A percentile compares a stretch with the other conserved stretches of the same genome.
Evolutionary conservation across 805 yeast species (phyloP).

Genomic region (Candida montana): DNA sequence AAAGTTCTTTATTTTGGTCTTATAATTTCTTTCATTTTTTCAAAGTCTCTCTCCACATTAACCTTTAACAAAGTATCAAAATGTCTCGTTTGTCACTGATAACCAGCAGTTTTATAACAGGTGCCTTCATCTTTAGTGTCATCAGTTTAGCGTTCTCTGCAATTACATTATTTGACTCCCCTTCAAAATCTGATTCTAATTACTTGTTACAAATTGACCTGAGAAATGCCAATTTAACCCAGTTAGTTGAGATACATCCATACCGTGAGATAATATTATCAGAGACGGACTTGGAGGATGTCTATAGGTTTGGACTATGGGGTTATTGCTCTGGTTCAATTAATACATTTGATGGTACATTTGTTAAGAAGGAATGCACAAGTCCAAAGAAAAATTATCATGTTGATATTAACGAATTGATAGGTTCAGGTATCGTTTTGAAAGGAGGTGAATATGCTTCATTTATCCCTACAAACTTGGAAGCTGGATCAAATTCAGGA

Average conservation of each 20-base stretch:
- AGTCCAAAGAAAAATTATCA: neutral
- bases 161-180: neutral
- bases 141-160: neutral
- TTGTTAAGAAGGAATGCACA: neutral
- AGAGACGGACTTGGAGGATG: neutral
- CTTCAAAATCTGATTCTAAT: neutral
- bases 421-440: neutral
- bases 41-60: too few species aligned
- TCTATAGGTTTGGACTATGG: conserved; percentile 4
- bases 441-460: neutral
- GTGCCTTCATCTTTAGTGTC: neutral
- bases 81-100: too few species aligned
- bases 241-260: neutral
- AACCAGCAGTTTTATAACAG: too few species aligned
- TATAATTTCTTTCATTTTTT: too few species aligned
- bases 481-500: neutral
- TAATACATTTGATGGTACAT: neutral
- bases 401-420: conserved; percentile 1
- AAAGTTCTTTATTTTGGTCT: too few species aligned
- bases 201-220: neutral
- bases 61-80: too few species aligned
- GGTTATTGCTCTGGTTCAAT: conserved; percentile 2
- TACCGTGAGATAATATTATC: neutral
- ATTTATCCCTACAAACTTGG: neutral
- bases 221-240: neutral